Evolutionary conservation across 148 eudicot genomes (phyloP).

Genomic region (Amaranthus hypochondriacus): DNA sequence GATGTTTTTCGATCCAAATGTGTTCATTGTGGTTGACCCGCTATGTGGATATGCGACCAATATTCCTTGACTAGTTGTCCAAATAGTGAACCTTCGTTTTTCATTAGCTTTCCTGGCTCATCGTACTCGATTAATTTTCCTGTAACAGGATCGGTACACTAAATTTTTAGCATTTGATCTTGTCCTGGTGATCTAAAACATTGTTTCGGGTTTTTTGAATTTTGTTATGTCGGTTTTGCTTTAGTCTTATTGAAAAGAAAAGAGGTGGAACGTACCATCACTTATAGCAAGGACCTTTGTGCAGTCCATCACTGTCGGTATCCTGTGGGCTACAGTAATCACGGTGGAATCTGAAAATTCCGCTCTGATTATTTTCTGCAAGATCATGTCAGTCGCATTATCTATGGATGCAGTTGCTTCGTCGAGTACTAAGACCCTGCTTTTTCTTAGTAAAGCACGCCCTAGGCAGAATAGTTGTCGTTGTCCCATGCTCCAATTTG

Average conservation of each 20-base stretch:
- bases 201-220: not conserved
- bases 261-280: conserved; percentile 28
- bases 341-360: conserved; percentile 39
- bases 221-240: not conserved
- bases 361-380: conserved; percentile 33
- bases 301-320: conserved; percentile 56
- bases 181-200: not conserved
- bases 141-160: conserved; percentile 19
- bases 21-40: conserved; percentile 39
- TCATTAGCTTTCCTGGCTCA: conserved; percentile 73
- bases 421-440: conserved; percentile 80
- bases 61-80: conserved; percentile 83
- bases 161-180: conserved; percentile 5
- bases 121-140: conserved; percentile 82
- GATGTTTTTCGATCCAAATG: not conserved
- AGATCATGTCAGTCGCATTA: conserved; percentile 60
- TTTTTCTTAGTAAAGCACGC: conserved; percentile 72
- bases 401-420: conserved; percentile 96
- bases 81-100: conserved; percentile 63
- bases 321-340: conserved; percentile 29
- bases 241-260: not conserved
- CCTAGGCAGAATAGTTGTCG: conserved; percentile 85
- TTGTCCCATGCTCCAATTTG: conserved; percentile 98
- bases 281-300: conserved; percentile 34
- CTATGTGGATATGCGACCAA: conserved; percentile 76